Base-by-base conservation (phyloP, 495 filamentous ascomycete genomes). In the Hyaloscypha hepaticicola region DNA sequence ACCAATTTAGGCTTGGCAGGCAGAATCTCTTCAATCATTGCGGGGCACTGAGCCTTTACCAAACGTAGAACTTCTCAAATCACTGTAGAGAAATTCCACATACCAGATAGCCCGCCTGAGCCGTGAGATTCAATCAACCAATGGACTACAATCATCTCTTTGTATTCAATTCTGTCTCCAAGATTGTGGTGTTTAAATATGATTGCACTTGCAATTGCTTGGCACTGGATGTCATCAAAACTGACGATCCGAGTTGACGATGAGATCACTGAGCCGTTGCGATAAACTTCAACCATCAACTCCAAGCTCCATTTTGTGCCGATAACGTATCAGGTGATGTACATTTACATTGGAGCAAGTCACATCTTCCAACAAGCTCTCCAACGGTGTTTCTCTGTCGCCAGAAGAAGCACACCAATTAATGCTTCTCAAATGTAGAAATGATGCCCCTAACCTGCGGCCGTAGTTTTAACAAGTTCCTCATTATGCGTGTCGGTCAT, bases 401-500 rank as follows among this genome's bases (percentile, higher is more conserved):
- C 61, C 61, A 64, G 52, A 53, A 16, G 25, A 33, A 16, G 25
- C 45, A 25, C 26, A 56, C 53, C 41, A 48, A 53, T 53, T 53
- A 53, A 9, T 53, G n/a, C 50, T 3, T 53, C 25, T 53, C 21
- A 53, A 34, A 52, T 31, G 28, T 45, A 49, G 26, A 60, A 60
- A 29, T 25, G 58, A 45, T 49, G n/a, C 28, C n/a, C 26, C 12
- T 57, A 57, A 31, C 53, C 53, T 22, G 55, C 56, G 24, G 45
- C 29, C 48, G 24, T 56, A 65, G 25, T 61, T 34, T 64, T 56
- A 63, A 50, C 58, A 61, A 64, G n/a, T 61, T 48, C 53, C 38
- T 69, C 66, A 21, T 64, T 57, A 64, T 64, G 66, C 52, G 51
- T 72, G 26, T 66, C 66, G 52, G 66, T 72, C 69, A 64, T 72